A percentile compares a stretch with the other conserved stretches of the same genome.
phyloP scores from a whole-genome alignment of 805 yeast genomes.

The Myxozyma geophila region DNA sequence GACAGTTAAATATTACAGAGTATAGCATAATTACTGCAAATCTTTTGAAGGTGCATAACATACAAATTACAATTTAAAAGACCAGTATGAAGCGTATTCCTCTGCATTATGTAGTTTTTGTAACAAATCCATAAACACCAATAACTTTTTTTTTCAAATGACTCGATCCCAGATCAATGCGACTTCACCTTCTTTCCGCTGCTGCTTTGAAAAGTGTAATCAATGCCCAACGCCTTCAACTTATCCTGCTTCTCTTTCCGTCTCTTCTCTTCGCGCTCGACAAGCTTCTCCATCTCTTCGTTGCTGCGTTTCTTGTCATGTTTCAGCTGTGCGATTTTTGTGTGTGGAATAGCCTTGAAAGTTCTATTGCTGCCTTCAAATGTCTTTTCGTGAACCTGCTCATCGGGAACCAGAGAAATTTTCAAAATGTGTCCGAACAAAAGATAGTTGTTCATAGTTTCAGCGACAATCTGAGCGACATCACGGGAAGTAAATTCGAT shows the following conservation, averaged over 20 bases:
- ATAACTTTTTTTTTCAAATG: not conserved
- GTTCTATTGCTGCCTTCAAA: conserved; percentile 61
- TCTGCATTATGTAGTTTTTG: not conserved
- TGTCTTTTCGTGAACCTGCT: conserved; percentile 52
- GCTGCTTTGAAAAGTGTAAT: conserved; percentile 45
- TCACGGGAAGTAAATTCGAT: conserved; percentile 75
- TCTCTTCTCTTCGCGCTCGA: conserved; percentile 51
- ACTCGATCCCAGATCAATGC: not conserved
- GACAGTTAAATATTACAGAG: too few relatives aligned
- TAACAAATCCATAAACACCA: conserved; percentile 9
- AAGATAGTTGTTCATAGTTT: conserved; percentile 93
- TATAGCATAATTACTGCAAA: too few relatives aligned
- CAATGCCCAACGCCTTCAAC: conserved; percentile 63
- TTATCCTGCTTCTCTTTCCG: conserved; percentile 53
- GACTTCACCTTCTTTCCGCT: conserved; percentile 17
- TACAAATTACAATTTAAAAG: not conserved
- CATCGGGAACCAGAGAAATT: conserved; percentile 59
- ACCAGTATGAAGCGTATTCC: not conserved
- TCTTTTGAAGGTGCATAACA: not conserved
- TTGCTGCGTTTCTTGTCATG: conserved; percentile 63
- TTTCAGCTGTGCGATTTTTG: conserved; percentile 55
- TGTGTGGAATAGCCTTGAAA: conserved; percentile 65
- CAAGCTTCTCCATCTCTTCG: conserved; percentile 60
- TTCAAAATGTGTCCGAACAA: conserved; percentile 84
- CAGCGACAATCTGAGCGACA: conserved; percentile 87